Evolutionary conservation across 2,329 filamentous ascomycete genomes (phyloP).

Genomic region (Aspergillus tubingensis): DNA sequence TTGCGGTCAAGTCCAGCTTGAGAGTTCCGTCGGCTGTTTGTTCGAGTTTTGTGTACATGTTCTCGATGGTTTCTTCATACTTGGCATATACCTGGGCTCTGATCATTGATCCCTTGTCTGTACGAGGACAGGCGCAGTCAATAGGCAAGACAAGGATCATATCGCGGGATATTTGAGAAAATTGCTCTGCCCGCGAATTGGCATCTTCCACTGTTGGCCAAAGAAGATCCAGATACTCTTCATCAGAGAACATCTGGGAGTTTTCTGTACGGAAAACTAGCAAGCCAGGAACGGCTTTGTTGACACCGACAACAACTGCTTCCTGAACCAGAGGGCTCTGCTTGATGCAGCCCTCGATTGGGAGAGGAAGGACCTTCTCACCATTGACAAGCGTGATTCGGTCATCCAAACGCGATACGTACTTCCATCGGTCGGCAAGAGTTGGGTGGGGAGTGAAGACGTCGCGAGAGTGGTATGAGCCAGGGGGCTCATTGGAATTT

Average conservation of each 20-base stretch:
- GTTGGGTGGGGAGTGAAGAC: constrained; percentile 35
- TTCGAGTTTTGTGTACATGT: constrained; percentile 25
- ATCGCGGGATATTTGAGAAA: constrained; percentile 48
- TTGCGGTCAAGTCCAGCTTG: constrained; percentile 32
- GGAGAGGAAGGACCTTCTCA: constrained; percentile 37
- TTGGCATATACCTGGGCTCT: constrained; percentile 51
- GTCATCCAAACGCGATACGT: constrained; percentile 35
- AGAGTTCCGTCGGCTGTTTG: constrained; percentile 29
- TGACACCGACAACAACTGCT: constrained; percentile 34
- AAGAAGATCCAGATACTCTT: constrained; percentile 40
- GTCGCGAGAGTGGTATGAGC: constrained; percentile 37
- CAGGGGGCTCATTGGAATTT: constrained; percentile 35
- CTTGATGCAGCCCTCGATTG: constrained; percentile 36
- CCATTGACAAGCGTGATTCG: constrained; percentile 36
- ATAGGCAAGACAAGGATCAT: constrained; percentile 40
- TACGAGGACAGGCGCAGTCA: constrained; percentile 48
- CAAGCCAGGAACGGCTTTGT: constrained; percentile 30
- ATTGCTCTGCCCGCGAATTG: constrained; percentile 46
- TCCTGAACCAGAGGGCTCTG: constrained; percentile 34
- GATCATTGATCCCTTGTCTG: constrained; percentile 59
- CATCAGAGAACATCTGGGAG: constrained; percentile 27
- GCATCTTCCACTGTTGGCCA: constrained; percentile 43
- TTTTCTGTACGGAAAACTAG: constrained; percentile 31
- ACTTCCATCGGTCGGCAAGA: constrained; percentile 36
- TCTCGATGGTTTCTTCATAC: constrained; percentile 48